These are phyloP conservation scores for Bolboschoenoplectus hybrid DNA, from an alignment of 202 grass and related monocot genomes.

Conservation along the genomic window DNA sequence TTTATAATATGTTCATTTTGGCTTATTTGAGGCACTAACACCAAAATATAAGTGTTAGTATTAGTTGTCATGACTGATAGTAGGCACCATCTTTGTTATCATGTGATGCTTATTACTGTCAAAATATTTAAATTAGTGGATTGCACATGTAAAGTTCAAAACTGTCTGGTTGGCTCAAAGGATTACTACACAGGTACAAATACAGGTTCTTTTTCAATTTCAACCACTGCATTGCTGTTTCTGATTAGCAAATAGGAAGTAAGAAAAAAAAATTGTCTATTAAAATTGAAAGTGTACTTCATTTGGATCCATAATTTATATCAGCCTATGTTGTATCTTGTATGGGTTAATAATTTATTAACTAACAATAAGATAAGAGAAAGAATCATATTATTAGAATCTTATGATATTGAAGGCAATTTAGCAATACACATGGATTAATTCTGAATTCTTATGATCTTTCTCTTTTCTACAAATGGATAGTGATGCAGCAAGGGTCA, in stretches of 20 bases:
- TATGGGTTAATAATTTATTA: constrained; percentile 13
- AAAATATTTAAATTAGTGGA: neutral
- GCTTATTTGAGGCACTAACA: neutral
- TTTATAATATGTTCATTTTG: neutral
- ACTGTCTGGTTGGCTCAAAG: neutral
- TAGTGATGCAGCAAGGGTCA: constrained; percentile 50
- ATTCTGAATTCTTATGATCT: constrained; percentile 20
- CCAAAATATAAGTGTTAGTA: neutral
- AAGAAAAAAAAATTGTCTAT: neutral
- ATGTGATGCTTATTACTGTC: neutral
- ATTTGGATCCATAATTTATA: constrained; percentile 1
- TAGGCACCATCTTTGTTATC: neutral
- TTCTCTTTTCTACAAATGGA: constrained; percentile 35
- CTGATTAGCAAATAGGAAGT: neutral
- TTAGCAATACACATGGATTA: neutral
- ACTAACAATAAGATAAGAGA: constrained; percentile 13
- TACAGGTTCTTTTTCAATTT: neutral
- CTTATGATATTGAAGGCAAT: constrained; percentile 12
- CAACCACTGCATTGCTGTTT: neutral
- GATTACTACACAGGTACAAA: neutral
- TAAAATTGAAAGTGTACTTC: neutral
- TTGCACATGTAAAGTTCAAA: neutral
- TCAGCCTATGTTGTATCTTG: neutral
- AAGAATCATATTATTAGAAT: neutral
- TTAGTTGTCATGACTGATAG: neutral